Evolutionary conservation across 192 early-diverging fungal species (phyloP).

Genomic region (Pilaira anomala): DNA sequence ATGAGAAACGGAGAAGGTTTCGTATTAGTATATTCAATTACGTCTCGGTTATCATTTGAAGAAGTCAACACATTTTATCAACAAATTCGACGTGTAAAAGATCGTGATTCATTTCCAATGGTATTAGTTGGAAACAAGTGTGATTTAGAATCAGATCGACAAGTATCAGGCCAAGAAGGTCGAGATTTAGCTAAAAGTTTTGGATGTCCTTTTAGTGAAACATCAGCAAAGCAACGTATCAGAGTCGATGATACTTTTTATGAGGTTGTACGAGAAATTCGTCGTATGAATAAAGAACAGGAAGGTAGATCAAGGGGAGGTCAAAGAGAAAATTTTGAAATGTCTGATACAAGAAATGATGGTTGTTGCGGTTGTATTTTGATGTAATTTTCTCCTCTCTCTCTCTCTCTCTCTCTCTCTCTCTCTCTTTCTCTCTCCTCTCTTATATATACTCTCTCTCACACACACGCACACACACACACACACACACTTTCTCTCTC

Average conservation of each 20-base stretch:
- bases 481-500: neutral
- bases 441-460: neutral
- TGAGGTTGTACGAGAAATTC: slow-evolving; percentile 77
- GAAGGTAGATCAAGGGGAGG: slow-evolving; percentile 24
- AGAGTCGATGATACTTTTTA: slow-evolving; percentile 35
- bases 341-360: slow-evolving; percentile 10
- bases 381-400: neutral
- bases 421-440: too few species aligned
- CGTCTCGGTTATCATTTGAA: slow-evolving; percentile 67
- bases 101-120: slow-evolving; percentile 71
- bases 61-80: slow-evolving; percentile 71
- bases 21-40: slow-evolving; percentile 79
- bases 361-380: slow-evolving; percentile 15
- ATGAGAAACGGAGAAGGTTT: slow-evolving; percentile 87
- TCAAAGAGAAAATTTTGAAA: slow-evolving; percentile 15
- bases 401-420: too few species aligned
- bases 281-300: slow-evolving; percentile 74
- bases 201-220: slow-evolving; percentile 61
- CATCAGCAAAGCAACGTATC: slow-evolving; percentile 43
- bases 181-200: slow-evolving; percentile 52
- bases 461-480: neutral
- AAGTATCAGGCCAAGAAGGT: slow-evolving; percentile 54
- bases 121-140: slow-evolving; percentile 88
- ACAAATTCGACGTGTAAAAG: slow-evolving; percentile 80
- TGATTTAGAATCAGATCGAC: slow-evolving; percentile 69